Evolutionary conservation across 768 basidiomycete species (phyloP).

Genomic region (Agaricus bisporus): DNA sequence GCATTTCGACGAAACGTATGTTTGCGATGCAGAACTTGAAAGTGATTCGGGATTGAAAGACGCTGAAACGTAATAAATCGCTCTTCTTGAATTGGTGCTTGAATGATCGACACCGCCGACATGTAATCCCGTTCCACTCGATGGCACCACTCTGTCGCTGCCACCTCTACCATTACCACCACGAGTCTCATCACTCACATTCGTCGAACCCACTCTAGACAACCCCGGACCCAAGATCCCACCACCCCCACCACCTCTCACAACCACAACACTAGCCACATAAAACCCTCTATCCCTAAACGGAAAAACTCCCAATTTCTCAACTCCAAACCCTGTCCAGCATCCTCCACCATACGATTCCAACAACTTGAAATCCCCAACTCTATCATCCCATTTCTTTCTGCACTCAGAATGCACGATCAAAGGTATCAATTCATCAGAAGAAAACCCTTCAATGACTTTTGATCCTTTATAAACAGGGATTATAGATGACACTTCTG

Average conservation of each 20-base stretch:
- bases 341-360: slow-evolving; percentile 76
- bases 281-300: slow-evolving; percentile 89
- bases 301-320: slow-evolving; percentile 72
- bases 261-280: slow-evolving; percentile 66
- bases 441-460: slow-evolving; percentile 90
- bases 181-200: slow-evolving; percentile 22
- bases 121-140: background rate
- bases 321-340: slow-evolving; percentile 63
- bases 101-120: slow-evolving; percentile 14
- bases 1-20: slow-evolving; percentile 59
- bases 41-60: slow-evolving; percentile 71
- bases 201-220: slow-evolving; percentile 38
- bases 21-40: slow-evolving; percentile 18
- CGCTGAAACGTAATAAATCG: slow-evolving; percentile 78
- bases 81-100: slow-evolving; percentile 38
- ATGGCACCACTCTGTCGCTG: slow-evolving; percentile 8
- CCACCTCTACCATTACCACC: too few relatives aligned
- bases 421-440: slow-evolving; percentile 80
- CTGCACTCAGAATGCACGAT: slow-evolving; percentile 66
- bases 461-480: slow-evolving; percentile 86
- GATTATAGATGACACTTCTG: slow-evolving; percentile 72
- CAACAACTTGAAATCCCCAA: slow-evolving; percentile 62
- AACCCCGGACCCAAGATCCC: slow-evolving; percentile 23
- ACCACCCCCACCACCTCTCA: slow-evolving; percentile 24
- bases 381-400: slow-evolving; percentile 83